These are phyloP conservation scores for Exophiala sideris DNA, from an alignment of 2,329 filamentous ascomycete genomes.

Conservation along the genomic window DNA sequence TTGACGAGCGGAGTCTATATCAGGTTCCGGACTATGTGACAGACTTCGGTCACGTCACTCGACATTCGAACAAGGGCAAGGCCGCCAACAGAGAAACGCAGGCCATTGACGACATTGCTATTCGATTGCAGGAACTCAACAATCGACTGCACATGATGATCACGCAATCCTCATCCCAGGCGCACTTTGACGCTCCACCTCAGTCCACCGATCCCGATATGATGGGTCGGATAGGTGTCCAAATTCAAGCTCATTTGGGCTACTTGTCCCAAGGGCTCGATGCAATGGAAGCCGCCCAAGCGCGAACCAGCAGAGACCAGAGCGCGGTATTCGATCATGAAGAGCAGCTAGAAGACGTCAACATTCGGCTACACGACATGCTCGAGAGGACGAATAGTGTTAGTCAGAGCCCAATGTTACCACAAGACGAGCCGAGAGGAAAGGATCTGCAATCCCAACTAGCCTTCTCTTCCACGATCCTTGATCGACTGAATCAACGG, in stretches of 20 bases:
- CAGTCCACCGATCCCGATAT: conserved; percentile 31
- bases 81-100: conserved; percentile 20
- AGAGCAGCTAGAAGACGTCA: conserved; percentile 60
- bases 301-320: conserved; percentile 36
- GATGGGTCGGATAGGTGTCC: conserved; percentile 22
- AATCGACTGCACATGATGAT: conserved; percentile 64
- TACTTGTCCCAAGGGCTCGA: conserved; percentile 67
- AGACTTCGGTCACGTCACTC: conserved; percentile 36
- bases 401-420: conserved; percentile 47
- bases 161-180: conserved; percentile 41
- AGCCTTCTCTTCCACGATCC: conserved; percentile 70
- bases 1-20: conserved; percentile 76
- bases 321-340: conserved; percentile 44
- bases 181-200: conserved; percentile 38
- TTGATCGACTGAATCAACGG: conserved; percentile 74
- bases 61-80: conserved; percentile 29
- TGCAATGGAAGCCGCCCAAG: conserved; percentile 58
- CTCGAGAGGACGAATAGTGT: conserved; percentile 47
- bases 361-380: conserved; percentile 60
- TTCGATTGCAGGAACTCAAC: conserved; percentile 66
- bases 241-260: conserved; percentile 56
- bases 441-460: conserved; percentile 66
- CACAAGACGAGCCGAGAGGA: conserved; percentile 57
- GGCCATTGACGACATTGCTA: conserved; percentile 57
- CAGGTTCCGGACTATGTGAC: conserved; percentile 65